phyloP scores from a whole-genome alignment of 2,329 filamentous ascomycete genomes.

The Diaporthe ampelina region DNA sequence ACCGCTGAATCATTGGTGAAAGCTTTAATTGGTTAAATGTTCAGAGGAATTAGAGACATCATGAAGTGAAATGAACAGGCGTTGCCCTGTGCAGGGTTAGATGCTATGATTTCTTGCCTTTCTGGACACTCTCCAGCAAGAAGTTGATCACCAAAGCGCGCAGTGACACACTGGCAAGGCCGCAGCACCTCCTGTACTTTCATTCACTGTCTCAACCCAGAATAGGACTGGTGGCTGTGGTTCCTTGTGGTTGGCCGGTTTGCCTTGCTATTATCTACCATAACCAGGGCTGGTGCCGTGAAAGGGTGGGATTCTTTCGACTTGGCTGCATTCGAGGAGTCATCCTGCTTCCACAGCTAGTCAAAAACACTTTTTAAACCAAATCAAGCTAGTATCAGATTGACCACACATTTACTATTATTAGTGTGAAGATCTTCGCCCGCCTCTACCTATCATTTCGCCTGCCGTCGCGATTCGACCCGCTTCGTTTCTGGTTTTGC shows the following conservation, averaged over 20 bases:
- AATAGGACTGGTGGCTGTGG: conserved; percentile 72
- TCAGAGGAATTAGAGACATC: too few species aligned
- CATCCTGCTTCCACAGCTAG: conserved; percentile 57
- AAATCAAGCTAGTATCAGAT: not conserved
- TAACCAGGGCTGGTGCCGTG: conserved; percentile 61
- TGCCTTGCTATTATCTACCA: conserved; percentile 50
- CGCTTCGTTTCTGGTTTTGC: conserved; percentile 68
- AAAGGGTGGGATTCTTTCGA: conserved; percentile 61
- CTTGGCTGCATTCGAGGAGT: conserved; percentile 63
- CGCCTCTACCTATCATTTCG: conserved; percentile 72
- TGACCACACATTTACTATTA: not conserved
- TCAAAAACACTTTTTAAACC: conserved; percentile 51
- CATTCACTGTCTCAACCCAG: conserved; percentile 54
- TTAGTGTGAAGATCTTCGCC: conserved; percentile 64
- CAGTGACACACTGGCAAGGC: conserved; percentile 61
- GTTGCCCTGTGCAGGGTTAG: conserved; percentile 62
- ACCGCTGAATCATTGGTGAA: too few species aligned
- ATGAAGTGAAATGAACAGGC: too few species aligned
- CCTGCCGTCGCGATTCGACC: conserved; percentile 71
- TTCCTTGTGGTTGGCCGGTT: conserved; percentile 68
- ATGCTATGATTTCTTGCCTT: conserved; percentile 54
- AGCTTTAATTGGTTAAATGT: too few species aligned
- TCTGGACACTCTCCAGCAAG: not conserved
- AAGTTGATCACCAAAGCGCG: conserved; percentile 13
- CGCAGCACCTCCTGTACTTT: conserved; percentile 67